Evolutionary conservation across 345 rosid species (phyloP).

Genomic region (Dipteronia dyeriana): DNA sequence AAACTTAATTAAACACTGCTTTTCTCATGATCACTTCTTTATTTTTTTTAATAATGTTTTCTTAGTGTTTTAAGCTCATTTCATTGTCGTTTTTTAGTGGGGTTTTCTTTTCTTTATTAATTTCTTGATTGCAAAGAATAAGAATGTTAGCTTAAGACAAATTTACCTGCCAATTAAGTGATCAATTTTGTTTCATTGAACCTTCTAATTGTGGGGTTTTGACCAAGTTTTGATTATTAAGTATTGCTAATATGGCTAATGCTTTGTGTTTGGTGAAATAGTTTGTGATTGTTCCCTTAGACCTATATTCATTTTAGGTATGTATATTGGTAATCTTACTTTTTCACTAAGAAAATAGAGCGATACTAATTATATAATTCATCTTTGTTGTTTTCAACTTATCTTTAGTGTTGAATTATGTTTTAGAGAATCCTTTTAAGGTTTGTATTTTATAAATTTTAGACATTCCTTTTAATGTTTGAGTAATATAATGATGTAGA

Average conservation of each 20-base stretch:
- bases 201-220: constrained; percentile 21
- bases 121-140: constrained; percentile 32
- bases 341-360: not conserved
- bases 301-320: constrained; percentile 16
- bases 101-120: too few species aligned
- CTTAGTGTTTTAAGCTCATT: not conserved
- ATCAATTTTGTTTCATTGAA: constrained; percentile 5
- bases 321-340: constrained; percentile 1
- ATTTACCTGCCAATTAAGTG: not conserved
- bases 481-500: too few species aligned
- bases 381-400: not conserved
- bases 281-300: constrained; percentile 26
- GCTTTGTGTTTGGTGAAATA: constrained; percentile 32
- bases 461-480: too few species aligned
- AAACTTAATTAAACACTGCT: constrained; percentile 17
- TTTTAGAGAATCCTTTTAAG: too few species aligned
- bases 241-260: not conserved
- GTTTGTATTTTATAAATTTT: too few species aligned
- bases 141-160: not conserved
- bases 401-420: too few species aligned
- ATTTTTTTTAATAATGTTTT: not conserved
- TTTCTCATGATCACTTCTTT: not conserved
- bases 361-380: not conserved
- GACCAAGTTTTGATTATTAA: constrained; percentile 2
- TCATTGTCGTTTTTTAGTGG: too few species aligned